Base-by-base conservation (phyloP, 225 moss, liverwort and hornwort species). In the Straminergon stramineum region DNA sequence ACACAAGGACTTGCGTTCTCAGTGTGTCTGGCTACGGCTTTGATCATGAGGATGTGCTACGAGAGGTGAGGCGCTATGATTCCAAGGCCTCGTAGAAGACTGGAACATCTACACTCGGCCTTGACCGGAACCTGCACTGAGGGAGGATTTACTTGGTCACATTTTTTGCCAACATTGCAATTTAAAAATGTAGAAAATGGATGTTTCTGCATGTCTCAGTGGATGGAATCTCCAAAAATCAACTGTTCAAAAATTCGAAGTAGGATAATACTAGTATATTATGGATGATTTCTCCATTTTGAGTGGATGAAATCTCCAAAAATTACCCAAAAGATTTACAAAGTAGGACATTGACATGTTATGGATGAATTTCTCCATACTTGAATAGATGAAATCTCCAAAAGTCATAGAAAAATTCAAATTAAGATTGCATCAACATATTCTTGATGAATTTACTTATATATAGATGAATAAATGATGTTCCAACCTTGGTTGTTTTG, bases 21-120 rank as follows among this genome's bases (percentile, higher is more conserved):
- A 85, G 55, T 43, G 90, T 93, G 83, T 87, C 93, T 2, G 93
- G 93, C 78, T 93, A 93, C 62, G 93, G 93, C 69, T 93, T 93
- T 30, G 83, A 85, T 63, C 88, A 71, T 6, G 83, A 88, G 6
- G 88, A 93, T 24, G 79, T 93, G 41, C 85, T 93, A 53, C 82
- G 61, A 83, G 84, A 60, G 66, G 89, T 91, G 74, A 71, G 48
- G 67, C 91, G 88, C 17, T 91, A 91, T 8, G 89, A 93, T 60
- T 79, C 91, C 66, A 79, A 32, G 20, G 92, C 92, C 37, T 73
- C 81, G 11, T 82, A 66, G 24, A 18, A 62, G 23, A 64, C 34
- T 34, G 65, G 26, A 45, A 35, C 55, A 55, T 28, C 23, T 22
- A 58, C 43, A 58, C 16, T 34, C 2, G 21, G 31, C 41, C 70